phyloP scores from a whole-genome alignment of 257 asterid species.

The Solanum appendiculatum region DNA sequence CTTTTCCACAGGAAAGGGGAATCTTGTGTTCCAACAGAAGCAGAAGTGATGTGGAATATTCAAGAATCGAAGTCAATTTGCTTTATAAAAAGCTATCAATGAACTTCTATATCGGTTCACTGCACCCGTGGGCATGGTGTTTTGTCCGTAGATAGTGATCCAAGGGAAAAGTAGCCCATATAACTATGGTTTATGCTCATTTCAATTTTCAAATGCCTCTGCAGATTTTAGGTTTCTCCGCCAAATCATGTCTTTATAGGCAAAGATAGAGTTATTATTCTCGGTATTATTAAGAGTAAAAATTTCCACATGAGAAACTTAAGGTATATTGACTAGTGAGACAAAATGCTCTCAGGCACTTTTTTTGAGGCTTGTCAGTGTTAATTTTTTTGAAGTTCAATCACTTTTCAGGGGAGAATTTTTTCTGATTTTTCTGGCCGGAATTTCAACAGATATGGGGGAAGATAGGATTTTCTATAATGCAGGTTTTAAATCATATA shows the following conservation, averaged over 20 bases:
- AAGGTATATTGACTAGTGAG: background rate
- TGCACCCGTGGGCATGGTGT: background rate
- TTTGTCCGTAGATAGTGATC: background rate
- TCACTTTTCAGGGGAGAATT: background rate
- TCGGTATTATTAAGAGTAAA: background rate
- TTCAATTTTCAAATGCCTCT: background rate
- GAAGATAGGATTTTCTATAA: background rate
- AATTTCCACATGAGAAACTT: background rate
- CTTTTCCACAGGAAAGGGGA: background rate
- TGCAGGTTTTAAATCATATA: background rate
- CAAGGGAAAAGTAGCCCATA: background rate
- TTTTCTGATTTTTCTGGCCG: background rate
- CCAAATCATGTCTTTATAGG: background rate
- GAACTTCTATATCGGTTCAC: background rate
- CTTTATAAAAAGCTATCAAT: background rate
- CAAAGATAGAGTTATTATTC: background rate
- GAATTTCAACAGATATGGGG: background rate
- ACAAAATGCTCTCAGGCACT: background rate
- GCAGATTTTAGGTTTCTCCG: background rate
- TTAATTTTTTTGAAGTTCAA: background rate
- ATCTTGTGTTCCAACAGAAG: background rate
- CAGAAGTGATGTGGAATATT: background rate
- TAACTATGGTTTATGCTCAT: background rate
- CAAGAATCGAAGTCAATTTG: background rate
- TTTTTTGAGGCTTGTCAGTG: background rate